phyloP scores from a whole-genome alignment of 192 early-diverging fungal genomes.

The Piromyces sp. region DNA sequence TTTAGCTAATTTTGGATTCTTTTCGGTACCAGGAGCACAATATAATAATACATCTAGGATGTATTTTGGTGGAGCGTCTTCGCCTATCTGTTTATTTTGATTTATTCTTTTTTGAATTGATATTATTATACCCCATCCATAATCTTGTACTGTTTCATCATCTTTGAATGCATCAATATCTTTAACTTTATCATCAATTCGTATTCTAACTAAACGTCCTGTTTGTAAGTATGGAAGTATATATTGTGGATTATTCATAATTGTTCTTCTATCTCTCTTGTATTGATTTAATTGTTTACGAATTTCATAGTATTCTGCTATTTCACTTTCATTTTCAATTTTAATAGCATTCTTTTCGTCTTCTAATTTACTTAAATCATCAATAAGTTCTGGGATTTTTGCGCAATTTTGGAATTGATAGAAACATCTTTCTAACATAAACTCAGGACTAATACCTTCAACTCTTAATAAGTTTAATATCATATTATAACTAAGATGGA shows the following conservation, averaged over 20 bases:
- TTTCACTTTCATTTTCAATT: conserved; percentile 49
- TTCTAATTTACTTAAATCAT: conserved; percentile 34
- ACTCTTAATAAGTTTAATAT: conserved; percentile 85
- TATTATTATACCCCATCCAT: conserved; percentile 85
- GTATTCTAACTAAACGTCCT: conserved; percentile 55
- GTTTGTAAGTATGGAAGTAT: conserved; percentile 68
- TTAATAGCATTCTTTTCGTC: conserved; percentile 23
- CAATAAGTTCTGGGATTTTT: conserved; percentile 57
- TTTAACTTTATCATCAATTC: conserved; percentile 17
- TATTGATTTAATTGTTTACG: conserved; percentile 48
- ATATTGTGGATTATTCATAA: conserved; percentile 66
- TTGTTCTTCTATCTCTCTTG: conserved; percentile 44
- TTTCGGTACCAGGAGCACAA: conserved; percentile 45
- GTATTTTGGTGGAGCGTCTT: conserved; percentile 25
- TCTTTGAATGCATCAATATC: background rate
- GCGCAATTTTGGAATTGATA: conserved; percentile 80
- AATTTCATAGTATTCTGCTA: conserved; percentile 61
- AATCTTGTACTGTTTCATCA: conserved; percentile 40
- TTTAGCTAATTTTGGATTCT: conserved; percentile 5
- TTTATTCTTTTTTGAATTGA: conserved; percentile 43
- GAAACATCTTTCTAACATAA: conserved; percentile 80
- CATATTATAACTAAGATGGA: conserved; percentile 94
- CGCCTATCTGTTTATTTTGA: conserved; percentile 5
- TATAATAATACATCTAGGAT: conserved; percentile 73
- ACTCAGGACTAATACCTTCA: conserved; percentile 82